Conservation (phyloP, 2,329 filamentous ascomycete genomes). For the Fusarium sp. region DNA sequence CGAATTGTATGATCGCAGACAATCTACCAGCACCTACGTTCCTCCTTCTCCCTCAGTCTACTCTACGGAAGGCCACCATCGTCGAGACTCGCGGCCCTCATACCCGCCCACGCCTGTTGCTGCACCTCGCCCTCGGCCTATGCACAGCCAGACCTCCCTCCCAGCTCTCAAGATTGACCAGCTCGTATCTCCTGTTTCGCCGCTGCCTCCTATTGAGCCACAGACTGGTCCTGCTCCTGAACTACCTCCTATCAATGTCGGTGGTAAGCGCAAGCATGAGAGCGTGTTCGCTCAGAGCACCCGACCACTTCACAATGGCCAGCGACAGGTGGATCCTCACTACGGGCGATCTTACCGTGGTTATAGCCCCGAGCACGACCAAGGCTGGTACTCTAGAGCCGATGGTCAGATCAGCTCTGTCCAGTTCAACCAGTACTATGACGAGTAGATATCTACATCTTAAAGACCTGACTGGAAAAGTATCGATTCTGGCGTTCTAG, state of each 20-base stretch:
- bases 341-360: conserved; percentile 41
- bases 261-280: conserved; percentile 55
- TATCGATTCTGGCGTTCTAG: conserved; percentile 37
- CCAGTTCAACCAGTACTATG: conserved; percentile 47
- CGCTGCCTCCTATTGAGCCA: conserved; percentile 51
- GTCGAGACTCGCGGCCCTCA: conserved; percentile 48
- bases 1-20: conserved; percentile 54
- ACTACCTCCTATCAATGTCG: conserved; percentile 44
- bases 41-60: conserved; percentile 55
- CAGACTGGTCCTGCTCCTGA: conserved; percentile 48
- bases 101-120: conserved; percentile 46
- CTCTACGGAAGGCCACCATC: conserved; percentile 46
- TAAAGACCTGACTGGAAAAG: conserved; percentile 21
- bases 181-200: conserved; percentile 48
- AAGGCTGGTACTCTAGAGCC: conserved; percentile 52
- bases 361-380: conserved; percentile 45
- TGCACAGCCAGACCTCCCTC: conserved; percentile 44
- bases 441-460: conserved; percentile 32
- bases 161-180: conserved; percentile 53
- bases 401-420: conserved; percentile 50
- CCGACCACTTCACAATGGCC: conserved; percentile 52
- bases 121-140: conserved; percentile 42
- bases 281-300: conserved; percentile 49
- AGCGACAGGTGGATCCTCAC: conserved; percentile 53
- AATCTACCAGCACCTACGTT: conserved; percentile 50